These are phyloP conservation scores for Trichoderma koningiopsis DNA, from an alignment of 2,329 filamentous ascomycete species.

Conservation along the genomic window DNA sequence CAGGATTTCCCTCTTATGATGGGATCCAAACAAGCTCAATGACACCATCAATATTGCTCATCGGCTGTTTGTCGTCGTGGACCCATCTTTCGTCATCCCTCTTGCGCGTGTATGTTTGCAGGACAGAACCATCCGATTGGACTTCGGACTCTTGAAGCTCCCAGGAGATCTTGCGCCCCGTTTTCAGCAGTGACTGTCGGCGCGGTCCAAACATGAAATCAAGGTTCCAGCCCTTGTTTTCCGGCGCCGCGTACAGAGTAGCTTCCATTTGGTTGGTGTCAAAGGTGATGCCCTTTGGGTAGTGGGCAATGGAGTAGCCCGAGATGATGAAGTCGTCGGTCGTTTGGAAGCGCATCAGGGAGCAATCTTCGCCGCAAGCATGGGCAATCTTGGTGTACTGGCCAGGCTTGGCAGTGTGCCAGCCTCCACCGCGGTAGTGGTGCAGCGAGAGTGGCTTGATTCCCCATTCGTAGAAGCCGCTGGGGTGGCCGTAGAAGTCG, in stretches of 20 bases:
- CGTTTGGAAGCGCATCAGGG: slow-evolving; percentile 60
- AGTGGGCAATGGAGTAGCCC: slow-evolving; percentile 62
- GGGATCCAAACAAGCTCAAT: slow-evolving; percentile 61
- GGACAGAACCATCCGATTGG: slow-evolving; percentile 52
- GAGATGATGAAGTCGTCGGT: slow-evolving; percentile 57
- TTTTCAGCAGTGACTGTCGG: slow-evolving; percentile 49
- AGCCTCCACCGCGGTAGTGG: slow-evolving; percentile 64
- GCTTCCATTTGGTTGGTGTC: slow-evolving; percentile 54
- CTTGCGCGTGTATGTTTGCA: slow-evolving; percentile 57
- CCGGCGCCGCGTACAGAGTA: slow-evolving; percentile 53
- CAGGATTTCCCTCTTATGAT: not conserved
- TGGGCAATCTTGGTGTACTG: slow-evolving; percentile 60
- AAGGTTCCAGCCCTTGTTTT: slow-evolving; percentile 52
- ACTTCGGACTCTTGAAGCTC: slow-evolving; percentile 55
- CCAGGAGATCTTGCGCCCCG: slow-evolving; percentile 56
- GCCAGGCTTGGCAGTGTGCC: slow-evolving; percentile 57
- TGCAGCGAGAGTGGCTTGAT: slow-evolving; percentile 63
- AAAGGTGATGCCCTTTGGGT: slow-evolving; percentile 54
- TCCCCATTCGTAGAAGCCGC: slow-evolving; percentile 65
- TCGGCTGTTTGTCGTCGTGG: slow-evolving; percentile 46
- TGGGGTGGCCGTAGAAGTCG: slow-evolving; percentile 61
- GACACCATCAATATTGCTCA: slow-evolving; percentile 57
- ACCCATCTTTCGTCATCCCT: slow-evolving; percentile 57
- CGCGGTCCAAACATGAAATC: slow-evolving; percentile 56
- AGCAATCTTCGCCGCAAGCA: slow-evolving; percentile 63